Conservation (phyloP, 1,284 basidiomycete genomes). For the Ustilago esculenta region DNA sequence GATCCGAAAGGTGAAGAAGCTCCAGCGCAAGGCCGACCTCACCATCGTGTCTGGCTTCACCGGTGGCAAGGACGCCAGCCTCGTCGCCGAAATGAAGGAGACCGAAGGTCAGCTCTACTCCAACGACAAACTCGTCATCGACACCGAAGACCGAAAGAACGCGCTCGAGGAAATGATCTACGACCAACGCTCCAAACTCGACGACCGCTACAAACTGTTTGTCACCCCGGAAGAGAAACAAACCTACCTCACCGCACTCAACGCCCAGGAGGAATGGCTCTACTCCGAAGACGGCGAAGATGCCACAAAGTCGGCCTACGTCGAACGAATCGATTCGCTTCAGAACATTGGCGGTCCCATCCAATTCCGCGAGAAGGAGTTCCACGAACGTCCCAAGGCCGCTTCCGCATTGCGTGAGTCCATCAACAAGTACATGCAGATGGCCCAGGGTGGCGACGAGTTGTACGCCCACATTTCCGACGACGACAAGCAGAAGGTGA, state of each 20-base stretch:
- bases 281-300: constrained; percentile 67
- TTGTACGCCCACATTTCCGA: constrained; percentile 64
- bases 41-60: constrained; percentile 57
- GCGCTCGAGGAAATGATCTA: constrained; percentile 67
- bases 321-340: constrained; percentile 57
- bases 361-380: constrained; percentile 57
- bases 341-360: constrained; percentile 64
- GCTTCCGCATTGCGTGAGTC: constrained; percentile 62
- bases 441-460: constrained; percentile 62
- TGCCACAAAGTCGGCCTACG: constrained; percentile 64
- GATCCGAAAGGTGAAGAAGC: constrained; percentile 66
- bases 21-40: constrained; percentile 65
- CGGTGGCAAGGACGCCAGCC: constrained; percentile 49
- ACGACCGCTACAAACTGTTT: constrained; percentile 61
- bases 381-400: constrained; percentile 64
- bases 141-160: constrained; percentile 67
- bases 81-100: constrained; percentile 63
- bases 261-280: constrained; percentile 65
- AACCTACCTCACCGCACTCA: constrained; percentile 57
- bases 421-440: constrained; percentile 63
- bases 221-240: constrained; percentile 65
- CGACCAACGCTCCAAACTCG: constrained; percentile 65
- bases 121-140: constrained; percentile 66
- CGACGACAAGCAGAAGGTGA: constrained; percentile 66
- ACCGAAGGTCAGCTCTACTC: constrained; percentile 63